These are phyloP conservation scores for Plantago ovata DNA, from an alignment of 257 asterid species.

Conservation along the genomic window DNA sequence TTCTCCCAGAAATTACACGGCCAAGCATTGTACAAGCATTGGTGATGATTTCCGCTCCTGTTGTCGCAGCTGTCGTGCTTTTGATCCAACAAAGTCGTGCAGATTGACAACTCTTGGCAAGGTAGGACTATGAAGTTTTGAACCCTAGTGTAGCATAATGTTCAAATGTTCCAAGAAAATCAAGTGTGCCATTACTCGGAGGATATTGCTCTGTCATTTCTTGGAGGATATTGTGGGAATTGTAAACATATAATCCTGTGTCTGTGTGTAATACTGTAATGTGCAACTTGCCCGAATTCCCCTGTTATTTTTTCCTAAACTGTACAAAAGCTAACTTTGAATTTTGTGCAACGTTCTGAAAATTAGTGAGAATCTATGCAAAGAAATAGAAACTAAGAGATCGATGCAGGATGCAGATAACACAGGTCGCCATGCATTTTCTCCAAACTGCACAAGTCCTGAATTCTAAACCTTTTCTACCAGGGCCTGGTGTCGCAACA, in stretches of 20 bases:
- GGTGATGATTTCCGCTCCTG: conserved; percentile 9
- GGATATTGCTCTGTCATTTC: no score
- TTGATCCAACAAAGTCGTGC: conserved; percentile 15
- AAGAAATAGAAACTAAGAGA: neutral
- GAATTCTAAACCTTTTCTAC: neutral
- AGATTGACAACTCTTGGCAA: neutral
- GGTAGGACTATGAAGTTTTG: neutral
- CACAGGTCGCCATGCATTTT: neutral
- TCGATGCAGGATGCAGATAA: neutral
- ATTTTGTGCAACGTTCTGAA: neutral
- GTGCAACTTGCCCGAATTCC: neutral
- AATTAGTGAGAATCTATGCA: neutral
- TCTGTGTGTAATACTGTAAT: no score
- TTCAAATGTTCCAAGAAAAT: neutral
- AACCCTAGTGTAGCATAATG: neutral
- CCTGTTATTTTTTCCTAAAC: neutral
- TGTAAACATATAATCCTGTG: neutral
- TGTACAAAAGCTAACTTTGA: neutral
- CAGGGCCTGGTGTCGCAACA: neutral
- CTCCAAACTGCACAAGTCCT: neutral
- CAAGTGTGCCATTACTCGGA: neutral
- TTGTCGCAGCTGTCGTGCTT: conserved; percentile 14
- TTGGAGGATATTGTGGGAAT: neutral
- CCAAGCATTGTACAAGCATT: conserved; percentile 13
- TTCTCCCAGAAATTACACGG: conserved; percentile 4